These are phyloP conservation scores for Penicillium sp. DNA, from an alignment of 2,329 filamentous ascomycete genomes.

Conservation along the genomic window DNA sequence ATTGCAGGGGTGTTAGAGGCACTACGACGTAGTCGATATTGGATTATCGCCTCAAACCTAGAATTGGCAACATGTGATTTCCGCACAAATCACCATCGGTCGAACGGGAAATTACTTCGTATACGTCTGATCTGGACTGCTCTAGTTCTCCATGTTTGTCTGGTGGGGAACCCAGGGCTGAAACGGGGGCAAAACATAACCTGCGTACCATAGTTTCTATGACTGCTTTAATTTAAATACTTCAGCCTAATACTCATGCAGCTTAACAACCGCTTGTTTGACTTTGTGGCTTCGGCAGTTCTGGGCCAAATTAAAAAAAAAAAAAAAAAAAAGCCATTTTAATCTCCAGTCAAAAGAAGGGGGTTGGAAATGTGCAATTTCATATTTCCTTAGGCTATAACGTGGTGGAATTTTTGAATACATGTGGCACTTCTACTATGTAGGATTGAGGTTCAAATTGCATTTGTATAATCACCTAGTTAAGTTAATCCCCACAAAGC, in stretches of 20 bases:
- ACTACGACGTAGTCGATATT: background rate
- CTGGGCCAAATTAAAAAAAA: background rate
- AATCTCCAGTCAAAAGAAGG: background rate
- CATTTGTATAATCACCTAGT: background rate
- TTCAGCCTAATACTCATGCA: slow-evolving; percentile 1
- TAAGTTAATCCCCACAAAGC: background rate
- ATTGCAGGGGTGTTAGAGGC: background rate
- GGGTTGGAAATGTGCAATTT: background rate
- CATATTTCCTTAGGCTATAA: no score
- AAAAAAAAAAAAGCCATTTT: background rate
- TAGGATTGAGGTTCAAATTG: background rate
- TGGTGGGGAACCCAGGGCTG: background rate
- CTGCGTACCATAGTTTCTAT: background rate
- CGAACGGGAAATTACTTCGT: background rate
- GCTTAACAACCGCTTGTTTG: background rate
- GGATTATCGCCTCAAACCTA: background rate
- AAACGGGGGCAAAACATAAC: background rate
- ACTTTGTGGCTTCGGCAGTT: slow-evolving; percentile 2
- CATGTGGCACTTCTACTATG: background rate
- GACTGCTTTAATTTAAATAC: background rate
- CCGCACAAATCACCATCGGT: background rate
- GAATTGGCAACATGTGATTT: slow-evolving; percentile 8
- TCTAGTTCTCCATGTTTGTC: background rate
- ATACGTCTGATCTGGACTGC: background rate
- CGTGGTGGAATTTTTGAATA: background rate